phyloP scores from a whole-genome alignment of 352 stramenopile genomes.

The Phytophthora hybrid region DNA sequence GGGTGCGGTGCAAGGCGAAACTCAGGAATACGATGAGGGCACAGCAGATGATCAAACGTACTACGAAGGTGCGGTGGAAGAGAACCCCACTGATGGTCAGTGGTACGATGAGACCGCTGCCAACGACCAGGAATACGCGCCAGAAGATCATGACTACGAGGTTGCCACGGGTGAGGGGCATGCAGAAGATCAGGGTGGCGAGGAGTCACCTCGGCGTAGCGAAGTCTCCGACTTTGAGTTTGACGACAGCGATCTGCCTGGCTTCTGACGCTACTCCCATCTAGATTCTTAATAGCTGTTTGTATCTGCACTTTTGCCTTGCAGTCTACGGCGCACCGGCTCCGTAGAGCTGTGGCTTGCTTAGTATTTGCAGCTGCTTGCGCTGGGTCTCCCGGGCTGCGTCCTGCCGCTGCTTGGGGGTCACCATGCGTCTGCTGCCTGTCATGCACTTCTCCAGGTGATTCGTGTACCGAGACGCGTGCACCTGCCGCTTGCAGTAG shows the following conservation, averaged over 20 bases:
- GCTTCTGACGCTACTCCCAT: conserved; percentile 39
- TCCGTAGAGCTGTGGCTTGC: conserved; percentile 42
- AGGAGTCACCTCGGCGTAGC: conserved; percentile 38
- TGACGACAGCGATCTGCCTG: conserved; percentile 71
- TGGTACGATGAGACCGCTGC: conserved; percentile 4
- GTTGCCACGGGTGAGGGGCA: conserved; percentile 9
- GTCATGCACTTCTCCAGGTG: conserved; percentile 83
- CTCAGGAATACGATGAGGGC: conserved; percentile 22
- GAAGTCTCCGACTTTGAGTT: conserved; percentile 59
- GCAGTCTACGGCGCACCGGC: conserved; percentile 14
- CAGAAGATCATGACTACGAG: conserved; percentile 19
- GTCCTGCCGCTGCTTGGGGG: conserved; percentile 46
- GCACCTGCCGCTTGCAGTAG: conserved; percentile 75
- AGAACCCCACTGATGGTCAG: conserved; percentile 3
- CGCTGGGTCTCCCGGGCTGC: conserved; percentile 45
- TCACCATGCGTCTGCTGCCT: conserved; percentile 57
- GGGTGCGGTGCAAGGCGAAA: not conserved
- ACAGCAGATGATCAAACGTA: conserved; percentile 19
- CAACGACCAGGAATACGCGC: conserved; percentile 21
- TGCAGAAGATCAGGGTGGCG: conserved; percentile 6
- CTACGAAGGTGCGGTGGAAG: conserved; percentile 18
- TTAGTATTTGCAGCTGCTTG: conserved; percentile 48
- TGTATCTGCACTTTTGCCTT: conserved; percentile 14
- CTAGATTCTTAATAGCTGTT: conserved; percentile 21
- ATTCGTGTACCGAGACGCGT: conserved; percentile 74